phyloP scores from a whole-genome alignment of 331 rosid species.

The Pyrus hybrid region DNA sequence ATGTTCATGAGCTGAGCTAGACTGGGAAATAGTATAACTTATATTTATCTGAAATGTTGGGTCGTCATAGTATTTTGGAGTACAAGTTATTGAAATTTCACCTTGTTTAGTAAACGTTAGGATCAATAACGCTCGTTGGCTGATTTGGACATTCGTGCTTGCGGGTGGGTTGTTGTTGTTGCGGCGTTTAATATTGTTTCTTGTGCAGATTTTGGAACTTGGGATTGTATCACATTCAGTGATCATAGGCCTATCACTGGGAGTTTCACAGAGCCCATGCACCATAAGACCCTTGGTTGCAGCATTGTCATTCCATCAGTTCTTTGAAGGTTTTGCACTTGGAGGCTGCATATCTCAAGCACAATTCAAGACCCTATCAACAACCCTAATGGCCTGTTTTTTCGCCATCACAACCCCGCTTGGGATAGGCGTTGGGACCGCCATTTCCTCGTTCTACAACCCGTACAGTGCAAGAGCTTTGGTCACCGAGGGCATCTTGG shows the following conservation, averaged over 20 bases:
- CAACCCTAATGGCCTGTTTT: conserved; percentile 73
- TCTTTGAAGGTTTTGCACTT: conserved; percentile 97
- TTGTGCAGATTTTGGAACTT: conserved; percentile 74
- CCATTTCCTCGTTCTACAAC: conserved; percentile 53
- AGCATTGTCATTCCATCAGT: conserved; percentile 87
- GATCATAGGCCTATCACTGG: conserved; percentile 78
- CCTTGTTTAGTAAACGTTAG: too few species aligned
- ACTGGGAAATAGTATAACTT: background rate
- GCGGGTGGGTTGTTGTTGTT: background rate
- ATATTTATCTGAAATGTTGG: too few species aligned
- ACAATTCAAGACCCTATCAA: conserved; percentile 52
- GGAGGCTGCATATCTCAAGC: conserved; percentile 98
- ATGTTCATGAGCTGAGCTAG: background rate
- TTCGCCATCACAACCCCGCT: conserved; percentile 75
- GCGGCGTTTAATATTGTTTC: background rate
- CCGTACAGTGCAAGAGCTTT: conserved; percentile 66
- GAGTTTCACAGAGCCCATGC: conserved; percentile 92
- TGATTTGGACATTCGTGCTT: too few species aligned
- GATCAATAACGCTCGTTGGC: too few species aligned
- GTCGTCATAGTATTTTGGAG: too few species aligned
- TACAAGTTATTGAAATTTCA: too few species aligned
- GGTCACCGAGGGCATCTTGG: conserved; percentile 67
- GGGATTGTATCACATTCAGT: conserved; percentile 97
- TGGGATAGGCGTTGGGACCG: conserved; percentile 67
- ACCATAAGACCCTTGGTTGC: conserved; percentile 85